phyloP scores from a whole-genome alignment of 1,284 basidiomycete genomes.

The Puccinia coronata region DNA sequence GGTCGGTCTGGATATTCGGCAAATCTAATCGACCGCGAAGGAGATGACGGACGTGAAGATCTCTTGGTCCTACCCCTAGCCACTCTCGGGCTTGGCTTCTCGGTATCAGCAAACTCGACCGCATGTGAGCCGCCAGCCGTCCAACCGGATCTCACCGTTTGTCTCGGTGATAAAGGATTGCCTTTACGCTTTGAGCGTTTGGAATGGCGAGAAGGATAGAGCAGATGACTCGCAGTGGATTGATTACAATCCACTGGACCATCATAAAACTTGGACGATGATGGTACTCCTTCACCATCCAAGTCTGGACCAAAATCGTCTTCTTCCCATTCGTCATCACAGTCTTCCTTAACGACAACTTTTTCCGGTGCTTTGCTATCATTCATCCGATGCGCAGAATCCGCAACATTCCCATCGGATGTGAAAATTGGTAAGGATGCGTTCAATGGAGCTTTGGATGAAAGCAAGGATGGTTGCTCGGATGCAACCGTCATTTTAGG shows the following conservation, averaged over 20 bases:
- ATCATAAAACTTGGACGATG: background rate
- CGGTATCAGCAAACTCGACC: constrained; percentile 16
- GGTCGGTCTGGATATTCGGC: constrained; percentile 30
- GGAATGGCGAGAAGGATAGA: background rate
- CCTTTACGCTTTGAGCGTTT: constrained; percentile 21
- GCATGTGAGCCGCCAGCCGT: constrained; percentile 1
- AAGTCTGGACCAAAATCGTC: background rate
- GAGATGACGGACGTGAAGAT: constrained; percentile 23
- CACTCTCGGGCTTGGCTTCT: background rate
- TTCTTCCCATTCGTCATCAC: constrained; percentile 42
- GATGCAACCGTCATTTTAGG: background rate
- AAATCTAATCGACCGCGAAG: constrained; percentile 37
- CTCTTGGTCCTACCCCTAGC: background rate
- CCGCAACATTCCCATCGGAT: background rate
- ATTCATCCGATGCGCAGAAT: background rate
- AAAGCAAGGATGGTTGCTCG: background rate
- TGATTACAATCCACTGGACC: background rate
- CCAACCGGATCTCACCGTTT: background rate
- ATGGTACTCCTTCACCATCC: background rate
- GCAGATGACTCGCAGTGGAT: constrained; percentile 5
- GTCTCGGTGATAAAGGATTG: background rate
- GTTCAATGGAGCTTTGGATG: background rate
- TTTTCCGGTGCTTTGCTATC: background rate
- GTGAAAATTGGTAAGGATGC: background rate
- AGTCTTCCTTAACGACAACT: background rate